Evolutionary conservation across 23 red algal species (phyloP).

Genomic region (Cyanidium caldarium): DNA sequence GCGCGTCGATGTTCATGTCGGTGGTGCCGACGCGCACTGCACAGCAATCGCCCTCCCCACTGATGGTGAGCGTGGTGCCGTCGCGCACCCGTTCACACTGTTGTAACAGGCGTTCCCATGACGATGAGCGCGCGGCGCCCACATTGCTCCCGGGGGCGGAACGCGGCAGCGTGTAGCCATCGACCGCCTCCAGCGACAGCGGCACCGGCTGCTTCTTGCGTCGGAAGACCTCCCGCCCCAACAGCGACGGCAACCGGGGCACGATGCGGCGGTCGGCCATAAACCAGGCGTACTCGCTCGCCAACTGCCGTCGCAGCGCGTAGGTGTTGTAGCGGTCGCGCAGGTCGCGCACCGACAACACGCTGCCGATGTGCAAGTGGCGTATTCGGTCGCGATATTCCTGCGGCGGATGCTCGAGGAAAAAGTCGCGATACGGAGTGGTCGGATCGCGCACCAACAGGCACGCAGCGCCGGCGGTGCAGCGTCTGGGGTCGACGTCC

Average conservation of each 20-base stretch:
- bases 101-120: background rate
- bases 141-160: background rate
- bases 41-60: background rate
- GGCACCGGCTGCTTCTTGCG: background rate
- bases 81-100: conserved; percentile 1
- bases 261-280: background rate
- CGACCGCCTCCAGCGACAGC: too few relatives aligned
- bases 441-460: background rate
- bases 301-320: background rate
- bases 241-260: background rate
- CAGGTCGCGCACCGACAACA: conserved; percentile 1
- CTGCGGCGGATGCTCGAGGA: background rate
- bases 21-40: background rate
- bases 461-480: background rate
- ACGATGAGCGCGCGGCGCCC: too few relatives aligned
- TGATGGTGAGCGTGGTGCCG: background rate
- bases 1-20: background rate
- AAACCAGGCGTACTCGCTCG: background rate
- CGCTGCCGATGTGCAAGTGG: background rate
- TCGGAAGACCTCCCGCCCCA: background rate
- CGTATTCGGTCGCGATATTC: background rate
- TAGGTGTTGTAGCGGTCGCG: background rate
- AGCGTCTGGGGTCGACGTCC: background rate
- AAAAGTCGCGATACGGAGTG: background rate
- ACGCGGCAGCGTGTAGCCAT: background rate